Base-by-base conservation (phyloP, 768 basidiomycete genomes). In the Podaxis mareebaensis region DNA sequence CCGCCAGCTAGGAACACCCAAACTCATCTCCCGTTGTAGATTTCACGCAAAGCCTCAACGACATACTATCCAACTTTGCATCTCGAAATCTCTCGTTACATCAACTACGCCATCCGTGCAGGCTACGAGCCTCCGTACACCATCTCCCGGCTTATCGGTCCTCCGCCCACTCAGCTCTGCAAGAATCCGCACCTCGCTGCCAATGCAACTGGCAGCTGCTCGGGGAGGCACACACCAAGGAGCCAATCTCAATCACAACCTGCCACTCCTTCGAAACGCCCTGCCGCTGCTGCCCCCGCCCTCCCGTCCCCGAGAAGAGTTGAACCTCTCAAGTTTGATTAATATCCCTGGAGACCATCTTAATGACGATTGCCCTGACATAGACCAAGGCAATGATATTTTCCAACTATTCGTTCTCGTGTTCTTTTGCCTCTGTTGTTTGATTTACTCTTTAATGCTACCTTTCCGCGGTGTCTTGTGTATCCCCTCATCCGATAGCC, bases 31-130 rank as follows among this genome's bases (percentile, higher is more conserved):
- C 8, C 2, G n/a, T 20, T 15, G 28, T 51, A 99, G 96, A 93
- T 96, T 49, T 87, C 94, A 0, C 91, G 97, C 56, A 98, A 98
- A 75, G 95, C 97, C 15, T 98, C 96, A 17, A 88, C 90, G 24
- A 88, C 90, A 12, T 98, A 97, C 75, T 99, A 99, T 74, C 94
- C 95, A 0, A 90, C 88, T 3, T 84, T 99, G 1, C 97, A 99
- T 74, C 88, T 99, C 44, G 96, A 99, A 75, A 79, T 99, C 56
- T 85, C 95, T 13, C 87, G 95, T 36, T 99, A 98, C 73, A 83
- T 98, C 66, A 79, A 83, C 0, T 81, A 86, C 65, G 87, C 89
- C 2, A 76, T 75, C 26, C 79, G 82, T 15, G 84, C 92, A 42
- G 87, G 87, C 38, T 90, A 87, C 68, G 89, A 92, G 67, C 73